These are phyloP conservation scores for Fusarium subglutinans DNA, from an alignment of 2,329 filamentous ascomycete species.

Conservation along the genomic window DNA sequence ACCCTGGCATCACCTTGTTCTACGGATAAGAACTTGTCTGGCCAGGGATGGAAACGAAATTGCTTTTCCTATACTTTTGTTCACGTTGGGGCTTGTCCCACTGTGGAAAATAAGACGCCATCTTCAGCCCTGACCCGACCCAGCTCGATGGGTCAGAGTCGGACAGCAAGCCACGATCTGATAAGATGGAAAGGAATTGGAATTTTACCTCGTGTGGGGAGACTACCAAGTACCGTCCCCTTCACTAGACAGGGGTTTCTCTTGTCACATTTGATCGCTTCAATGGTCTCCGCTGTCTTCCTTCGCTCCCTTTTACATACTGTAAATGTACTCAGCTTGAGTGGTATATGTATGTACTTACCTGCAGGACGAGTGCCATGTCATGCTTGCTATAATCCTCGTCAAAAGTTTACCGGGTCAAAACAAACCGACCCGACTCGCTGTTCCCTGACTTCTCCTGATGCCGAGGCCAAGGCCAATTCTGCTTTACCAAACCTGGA, in stretches of 20 bases:
- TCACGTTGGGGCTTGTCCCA: conserved; percentile 6
- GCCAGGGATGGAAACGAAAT: conserved; percentile 23
- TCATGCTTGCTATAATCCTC: conserved; percentile 1
- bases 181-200: conserved; percentile 39
- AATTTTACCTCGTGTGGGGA: conserved; percentile 34
- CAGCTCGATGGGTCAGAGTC: conserved; percentile 29
- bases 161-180: conserved; percentile 37
- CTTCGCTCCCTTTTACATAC: neutral
- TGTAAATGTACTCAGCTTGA: neutral
- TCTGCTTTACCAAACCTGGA: conserved; percentile 37
- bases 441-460: conserved; percentile 4
- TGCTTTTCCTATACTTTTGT: neutral
- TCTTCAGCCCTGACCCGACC: conserved; percentile 30
- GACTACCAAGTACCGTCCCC: conserved; percentile 23
- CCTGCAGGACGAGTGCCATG: neutral
- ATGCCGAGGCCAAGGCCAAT: conserved; percentile 5
- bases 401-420: neutral
- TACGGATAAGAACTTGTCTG: neutral
- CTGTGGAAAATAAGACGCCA: neutral
- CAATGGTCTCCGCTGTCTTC: neutral
- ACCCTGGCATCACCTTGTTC: neutral
- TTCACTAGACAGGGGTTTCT: conserved; percentile 18
- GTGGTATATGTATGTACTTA: neutral
- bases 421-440: conserved; percentile 2
- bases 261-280: conserved; percentile 19